phyloP scores from a whole-genome alignment of 306 rosid genomes.

The Phaseolus lunatus region DNA sequence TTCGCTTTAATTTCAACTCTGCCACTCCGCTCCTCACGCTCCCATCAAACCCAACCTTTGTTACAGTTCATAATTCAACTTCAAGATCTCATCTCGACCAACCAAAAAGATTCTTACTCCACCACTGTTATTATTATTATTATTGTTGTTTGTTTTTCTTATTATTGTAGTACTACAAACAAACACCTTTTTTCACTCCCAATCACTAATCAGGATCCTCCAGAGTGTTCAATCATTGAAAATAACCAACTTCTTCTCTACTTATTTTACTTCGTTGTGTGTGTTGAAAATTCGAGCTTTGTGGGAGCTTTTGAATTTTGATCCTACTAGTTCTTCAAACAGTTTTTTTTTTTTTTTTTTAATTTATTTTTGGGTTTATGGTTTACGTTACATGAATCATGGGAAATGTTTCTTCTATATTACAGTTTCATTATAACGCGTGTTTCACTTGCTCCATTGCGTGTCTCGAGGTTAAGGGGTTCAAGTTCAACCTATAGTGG shows the following conservation, averaged over 20 bases:
- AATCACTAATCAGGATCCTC: constrained; percentile 41
- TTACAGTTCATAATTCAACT: constrained; percentile 42
- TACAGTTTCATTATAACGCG: constrained; percentile 50
- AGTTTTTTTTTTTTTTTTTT: constrained; percentile 7
- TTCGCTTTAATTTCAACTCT: constrained; percentile 43
- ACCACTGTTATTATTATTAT: background rate
- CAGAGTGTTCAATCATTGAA: constrained; percentile 73
- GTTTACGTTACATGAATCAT: constrained; percentile 38
- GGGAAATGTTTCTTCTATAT: constrained; percentile 36
- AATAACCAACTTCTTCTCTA: constrained; percentile 16
- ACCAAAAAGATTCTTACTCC: constrained; percentile 48
- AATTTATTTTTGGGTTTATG: background rate
- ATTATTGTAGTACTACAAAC: background rate
- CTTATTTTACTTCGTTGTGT: constrained; percentile 14
- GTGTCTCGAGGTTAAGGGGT: background rate
- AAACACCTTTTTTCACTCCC: constrained; percentile 26
- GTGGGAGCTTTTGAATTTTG: background rate
- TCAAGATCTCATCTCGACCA: constrained; percentile 59
- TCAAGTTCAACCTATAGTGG: background rate
- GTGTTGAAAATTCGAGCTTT: constrained; percentile 44
- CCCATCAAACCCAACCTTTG: constrained; percentile 41
- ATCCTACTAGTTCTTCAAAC: constrained; percentile 37
- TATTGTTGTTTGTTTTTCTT: background rate
- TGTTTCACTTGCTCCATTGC: constrained; percentile 16
- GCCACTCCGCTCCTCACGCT: constrained; percentile 59